Conservation (phyloP, 495 filamentous ascomycete species). For the Trypethelium eluteriae region DNA sequence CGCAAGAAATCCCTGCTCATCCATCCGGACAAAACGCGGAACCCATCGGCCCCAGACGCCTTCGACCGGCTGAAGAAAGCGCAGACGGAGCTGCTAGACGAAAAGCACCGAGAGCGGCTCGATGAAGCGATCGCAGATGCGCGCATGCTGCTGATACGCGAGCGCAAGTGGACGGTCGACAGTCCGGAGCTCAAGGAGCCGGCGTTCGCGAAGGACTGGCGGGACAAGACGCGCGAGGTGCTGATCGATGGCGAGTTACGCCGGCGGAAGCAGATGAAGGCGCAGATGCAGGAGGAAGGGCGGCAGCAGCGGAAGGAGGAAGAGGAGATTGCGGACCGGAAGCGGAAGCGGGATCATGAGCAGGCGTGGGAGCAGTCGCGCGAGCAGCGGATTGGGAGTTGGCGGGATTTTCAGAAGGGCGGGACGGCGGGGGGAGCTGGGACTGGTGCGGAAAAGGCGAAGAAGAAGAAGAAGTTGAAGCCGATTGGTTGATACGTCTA, state of each 20-base stretch:
- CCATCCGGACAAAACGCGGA: constrained; percentile 95
- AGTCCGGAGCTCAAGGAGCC: constrained; percentile 67
- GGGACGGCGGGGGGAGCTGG: constrained; percentile 34
- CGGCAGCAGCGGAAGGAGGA: constrained; percentile 80
- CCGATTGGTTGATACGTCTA: constrained; percentile 49
- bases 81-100: constrained; percentile 82
- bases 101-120: constrained; percentile 75
- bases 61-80: constrained; percentile 97
- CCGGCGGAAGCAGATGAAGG: constrained; percentile 77
- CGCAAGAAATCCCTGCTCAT: constrained; percentile 95
- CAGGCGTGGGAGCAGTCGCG: constrained; percentile 88
- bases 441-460: constrained; percentile 32
- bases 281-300: constrained; percentile 93
- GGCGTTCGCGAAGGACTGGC: constrained; percentile 78
- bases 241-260: constrained; percentile 88
- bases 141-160: constrained; percentile 85
- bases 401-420: constrained; percentile 70
- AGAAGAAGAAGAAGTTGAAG: constrained; percentile 89
- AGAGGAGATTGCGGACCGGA: constrained; percentile 76
- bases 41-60: constrained; percentile 83
- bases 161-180: constrained; percentile 86
- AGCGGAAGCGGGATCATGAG: constrained; percentile 88
- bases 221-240: constrained; percentile 83
- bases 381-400: constrained; percentile 85
- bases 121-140: constrained; percentile 96